Evolutionary conservation across 2,329 filamentous ascomycete species (phyloP), one percentile per base, ranked within the genome.

Genomic region (Hypoxylon sp.): DNA sequence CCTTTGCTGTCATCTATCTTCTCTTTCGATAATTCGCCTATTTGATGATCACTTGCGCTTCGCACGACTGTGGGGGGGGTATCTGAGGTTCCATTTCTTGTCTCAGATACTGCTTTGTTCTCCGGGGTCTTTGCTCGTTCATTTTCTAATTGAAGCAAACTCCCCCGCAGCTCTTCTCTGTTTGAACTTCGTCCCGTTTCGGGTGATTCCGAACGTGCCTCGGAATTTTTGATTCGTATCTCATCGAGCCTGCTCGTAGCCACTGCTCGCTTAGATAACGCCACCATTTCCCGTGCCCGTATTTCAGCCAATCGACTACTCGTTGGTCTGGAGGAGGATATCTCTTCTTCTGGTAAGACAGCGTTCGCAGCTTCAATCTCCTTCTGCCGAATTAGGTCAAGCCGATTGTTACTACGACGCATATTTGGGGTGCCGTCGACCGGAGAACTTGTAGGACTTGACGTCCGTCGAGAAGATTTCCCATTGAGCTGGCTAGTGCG

Each of bases 241-340:
- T 87, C 86, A 35, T 84, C 85, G 2, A 89, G 77, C 33, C 82
- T 81, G 58, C 83, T 83, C 5, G 81, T 81, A n/a, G 86, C 83
- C 14, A 86, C 75, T 1, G 82, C 82, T 56, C 83, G 80, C 61
- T 78, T 83, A 4, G 86, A 84, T 26, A 84, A 71, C 2, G 80
- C 81, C 31, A 82, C 79, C 51, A 78, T 78, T 72, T 86, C 84
- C 22, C 80, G 78, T 48, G 80, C 78, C 39, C 80, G 78, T 50
- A 88, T 83, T 26, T 86, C 83, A 47, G 87, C 85, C 8, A 87
- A 72, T 54, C 83, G 84, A n/a, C 80, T 82, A 67, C 83, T 86
- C 14, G 57, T 63, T 69, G 71, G 70, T 50, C 48, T 74, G n/a
- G 58, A 60, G 13, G 56, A 46, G 13, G 66, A 57, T 11, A 55